These are phyloP conservation scores for Phoenix roebelenii DNA, from an alignment of 176 grass and related monocot species.

Conservation along the genomic window DNA sequence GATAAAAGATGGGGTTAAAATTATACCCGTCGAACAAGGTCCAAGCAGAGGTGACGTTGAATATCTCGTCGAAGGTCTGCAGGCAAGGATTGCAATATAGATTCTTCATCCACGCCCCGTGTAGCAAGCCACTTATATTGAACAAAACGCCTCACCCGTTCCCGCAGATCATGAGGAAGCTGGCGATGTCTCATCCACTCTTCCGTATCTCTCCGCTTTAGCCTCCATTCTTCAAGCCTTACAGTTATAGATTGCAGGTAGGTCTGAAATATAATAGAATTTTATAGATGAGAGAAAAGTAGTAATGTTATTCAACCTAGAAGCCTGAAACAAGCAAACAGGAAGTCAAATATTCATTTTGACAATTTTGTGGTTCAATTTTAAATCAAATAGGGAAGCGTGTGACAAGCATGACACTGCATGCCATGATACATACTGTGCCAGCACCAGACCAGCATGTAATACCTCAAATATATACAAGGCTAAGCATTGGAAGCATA, in stretches of 20 bases:
- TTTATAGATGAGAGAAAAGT: background rate
- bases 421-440: too few species aligned
- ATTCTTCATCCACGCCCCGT: conserved; percentile 84
- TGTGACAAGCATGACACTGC: too few species aligned
- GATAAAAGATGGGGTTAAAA: background rate
- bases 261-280: conserved; percentile 38
- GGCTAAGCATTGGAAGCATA: too few species aligned
- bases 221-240: conserved; percentile 90
- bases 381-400: too few species aligned
- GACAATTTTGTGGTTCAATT: too few species aligned
- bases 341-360: too few species aligned
- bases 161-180: conserved; percentile 53
- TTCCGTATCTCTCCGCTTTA: conserved; percentile 96
- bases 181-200: conserved; percentile 97
- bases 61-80: conserved; percentile 87
- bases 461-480: too few species aligned
- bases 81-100: conserved; percentile 63
- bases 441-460: too few species aligned
- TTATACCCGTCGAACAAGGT: conserved; percentile 84
- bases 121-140: conserved; percentile 98
- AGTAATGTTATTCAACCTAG: too few species aligned
- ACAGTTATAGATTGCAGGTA: conserved; percentile 91
- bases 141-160: conserved; percentile 69
- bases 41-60: conserved; percentile 85
- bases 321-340: too few species aligned